Evolutionary conservation across 1,284 basidiomycete species (phyloP).

Genomic region (Tremellales sp.): DNA sequence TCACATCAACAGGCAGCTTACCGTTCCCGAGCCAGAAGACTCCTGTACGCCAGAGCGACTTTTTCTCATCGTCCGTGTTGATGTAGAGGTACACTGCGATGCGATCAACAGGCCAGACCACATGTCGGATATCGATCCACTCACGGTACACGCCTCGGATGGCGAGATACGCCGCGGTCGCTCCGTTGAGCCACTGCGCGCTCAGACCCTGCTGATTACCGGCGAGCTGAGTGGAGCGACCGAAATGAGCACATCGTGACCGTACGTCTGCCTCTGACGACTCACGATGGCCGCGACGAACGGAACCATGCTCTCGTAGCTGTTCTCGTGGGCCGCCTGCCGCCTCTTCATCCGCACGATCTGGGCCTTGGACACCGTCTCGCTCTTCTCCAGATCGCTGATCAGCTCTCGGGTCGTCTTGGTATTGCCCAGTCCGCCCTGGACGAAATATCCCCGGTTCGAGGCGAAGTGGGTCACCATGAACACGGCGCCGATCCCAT

Average conservation of each 20-base stretch:
- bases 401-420: no score
- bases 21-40: slow-evolving; percentile 32
- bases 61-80: slow-evolving; percentile 21
- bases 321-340: slow-evolving; percentile 34
- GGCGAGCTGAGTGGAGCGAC: no score
- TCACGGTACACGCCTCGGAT: slow-evolving; percentile 27
- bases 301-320: slow-evolving; percentile 27
- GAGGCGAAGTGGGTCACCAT: no score
- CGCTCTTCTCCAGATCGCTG: no score
- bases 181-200: slow-evolving; percentile 29
- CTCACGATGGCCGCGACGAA: slow-evolving; percentile 32
- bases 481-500: no score
- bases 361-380: no score
- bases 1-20: no score
- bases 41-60: slow-evolving; percentile 19
- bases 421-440: no score
- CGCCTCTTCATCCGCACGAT: slow-evolving; percentile 32
- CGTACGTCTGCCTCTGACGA: background rate
- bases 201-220: slow-evolving; percentile 33
- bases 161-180: slow-evolving; percentile 27
- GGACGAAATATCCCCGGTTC: no score
- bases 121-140: no score
- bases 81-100: slow-evolving; percentile 31
- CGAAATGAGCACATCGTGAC: no score
- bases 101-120: no score